Base-by-base conservation (phyloP, 768 basidiomycete genomes). In the Termitomyces sp. region DNA sequence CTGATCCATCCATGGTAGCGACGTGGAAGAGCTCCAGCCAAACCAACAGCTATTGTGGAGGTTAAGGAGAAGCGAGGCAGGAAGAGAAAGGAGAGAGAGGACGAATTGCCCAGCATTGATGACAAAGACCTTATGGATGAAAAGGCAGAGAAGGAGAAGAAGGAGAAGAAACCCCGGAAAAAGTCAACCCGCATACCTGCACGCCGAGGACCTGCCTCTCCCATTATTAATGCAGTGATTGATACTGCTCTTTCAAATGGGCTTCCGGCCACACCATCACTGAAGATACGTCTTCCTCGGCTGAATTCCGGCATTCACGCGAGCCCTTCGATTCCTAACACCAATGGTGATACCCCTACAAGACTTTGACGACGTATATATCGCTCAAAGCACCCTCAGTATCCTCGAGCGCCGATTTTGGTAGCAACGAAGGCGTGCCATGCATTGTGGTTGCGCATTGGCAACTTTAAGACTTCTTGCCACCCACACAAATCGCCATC, bases 221-320 rank as follows among this genome's bases (percentile, higher is more conserved):
- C 61, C 32, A 37, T 40, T 17, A 50, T 47, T 43, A 52, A 59
- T 34, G 57, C 63, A 21, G 58, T 62, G 16, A 61, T 66, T 17
- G 60, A 63, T 35, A 57, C 65, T 50, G 59, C 59, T 52, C 57
- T 62, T 45, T 65, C 70, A 30, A 61, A 70, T 49, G 65, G 67
- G 35, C 56, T 63, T 42, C 70, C 74, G 14, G 61, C 70, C 32
- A 74, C 78, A 0, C 78, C 80, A n/a, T 77, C 79, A 23, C 76
- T 82, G 52, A 81, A 81, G 63, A 82, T 82, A 50, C 77, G 81
- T 39, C 75, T 82, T 51, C 80, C 80, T 17, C 74, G 74, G n/a
- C 68, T 79, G 54, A 77, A 71, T 57, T 62, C 68, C 32, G 58
- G 61, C 35, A 56, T 66, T 41, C 54, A 59, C 14, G 52, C 62